Conservation (phyloP, 1,284 basidiomycete genomes). For the Trichosporon ovoides region DNA sequence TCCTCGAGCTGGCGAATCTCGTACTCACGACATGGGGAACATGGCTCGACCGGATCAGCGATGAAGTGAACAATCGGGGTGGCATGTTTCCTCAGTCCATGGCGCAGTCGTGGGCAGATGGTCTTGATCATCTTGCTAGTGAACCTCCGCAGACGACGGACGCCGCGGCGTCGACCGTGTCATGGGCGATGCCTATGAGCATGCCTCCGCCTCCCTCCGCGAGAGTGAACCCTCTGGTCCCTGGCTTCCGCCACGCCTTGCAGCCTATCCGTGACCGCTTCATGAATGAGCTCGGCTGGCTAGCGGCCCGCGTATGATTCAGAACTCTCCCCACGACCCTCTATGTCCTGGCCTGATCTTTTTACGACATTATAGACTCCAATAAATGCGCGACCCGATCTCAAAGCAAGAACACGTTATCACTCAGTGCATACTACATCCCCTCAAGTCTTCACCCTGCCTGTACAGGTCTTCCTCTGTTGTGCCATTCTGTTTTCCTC, state of each 20-base stretch:
- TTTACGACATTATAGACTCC: background rate
- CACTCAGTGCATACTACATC: background rate
- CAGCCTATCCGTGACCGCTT: slow-evolving; percentile 30
- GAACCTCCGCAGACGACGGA: background rate
- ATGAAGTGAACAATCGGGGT: slow-evolving; percentile 40
- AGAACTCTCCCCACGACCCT: background rate
- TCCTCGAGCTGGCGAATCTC: slow-evolving; percentile 34
- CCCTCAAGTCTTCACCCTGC: background rate
- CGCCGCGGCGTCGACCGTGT: background rate
- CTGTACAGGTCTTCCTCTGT: background rate
- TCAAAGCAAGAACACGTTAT: background rate
- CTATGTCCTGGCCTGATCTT: background rate
- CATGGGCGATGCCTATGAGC: slow-evolving; percentile 17
- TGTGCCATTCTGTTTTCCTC: slow-evolving; percentile 1
- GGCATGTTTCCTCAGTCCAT: slow-evolving; percentile 40
- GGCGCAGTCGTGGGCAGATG: slow-evolving; percentile 34
- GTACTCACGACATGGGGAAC: slow-evolving; percentile 31
- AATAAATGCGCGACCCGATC: background rate
- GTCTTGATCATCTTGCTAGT: slow-evolving; percentile 25
- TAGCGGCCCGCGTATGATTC: slow-evolving; percentile 12
- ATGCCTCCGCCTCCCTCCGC: background rate
- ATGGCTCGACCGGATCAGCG: slow-evolving; percentile 31
- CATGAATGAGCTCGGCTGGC: slow-evolving; percentile 36
- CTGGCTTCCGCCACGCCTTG: slow-evolving; percentile 32
- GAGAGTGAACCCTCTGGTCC: slow-evolving; percentile 19